Percentiles rank a stretch among this genome's conserved stretches.
These are phyloP conservation scores for Capsella bursapastoris DNA, from an alignment of 345 rosid species.

Conservation along the genomic window DNA sequence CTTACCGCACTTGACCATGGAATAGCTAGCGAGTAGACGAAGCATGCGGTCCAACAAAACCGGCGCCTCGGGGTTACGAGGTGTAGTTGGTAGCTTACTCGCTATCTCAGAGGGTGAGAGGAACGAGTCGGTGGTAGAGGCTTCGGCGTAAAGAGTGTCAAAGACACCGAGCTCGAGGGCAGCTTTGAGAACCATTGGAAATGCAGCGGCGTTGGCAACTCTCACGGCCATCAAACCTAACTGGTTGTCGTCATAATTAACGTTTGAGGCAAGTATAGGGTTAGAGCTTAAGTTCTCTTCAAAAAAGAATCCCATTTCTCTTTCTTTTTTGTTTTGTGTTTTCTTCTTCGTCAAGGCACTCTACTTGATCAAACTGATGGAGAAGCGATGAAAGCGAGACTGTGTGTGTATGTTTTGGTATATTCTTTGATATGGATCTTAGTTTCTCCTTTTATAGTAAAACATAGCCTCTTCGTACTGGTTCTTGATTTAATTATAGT, in stretches of 20 bases:
- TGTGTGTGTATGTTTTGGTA: not conserved
- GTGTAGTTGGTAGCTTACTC: slow-evolving; percentile 42
- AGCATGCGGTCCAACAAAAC: slow-evolving; percentile 56
- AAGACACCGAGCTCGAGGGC: slow-evolving; percentile 54
- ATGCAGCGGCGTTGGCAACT: slow-evolving; percentile 42
- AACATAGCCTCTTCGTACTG: not conserved
- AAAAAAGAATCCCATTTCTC: slow-evolving; percentile 22
- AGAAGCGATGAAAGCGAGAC: not conserved
- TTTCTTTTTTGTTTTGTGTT: not conserved
- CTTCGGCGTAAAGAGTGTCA: slow-evolving; percentile 45
- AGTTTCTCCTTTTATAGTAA: slow-evolving; percentile 1
- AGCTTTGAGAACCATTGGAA: slow-evolving; percentile 58
- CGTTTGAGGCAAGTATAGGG: not conserved
- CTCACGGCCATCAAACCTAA: slow-evolving; percentile 49
- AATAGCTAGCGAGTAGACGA: slow-evolving; percentile 54
- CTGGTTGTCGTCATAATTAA: slow-evolving; percentile 41
- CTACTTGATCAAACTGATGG: not conserved
- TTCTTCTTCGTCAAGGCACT: slow-evolving; percentile 11
- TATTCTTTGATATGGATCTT: not conserved
- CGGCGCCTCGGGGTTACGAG: slow-evolving; percentile 51
- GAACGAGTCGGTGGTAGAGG: slow-evolving; percentile 14
- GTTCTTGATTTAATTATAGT: not conserved
- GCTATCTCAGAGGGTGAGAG: slow-evolving; percentile 55
- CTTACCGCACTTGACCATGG: slow-evolving; percentile 42
- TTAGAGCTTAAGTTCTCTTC: slow-evolving; percentile 31